phyloP scores from a whole-genome alignment of 371 early-diverging fungal species.

The Lichtheimia ornata region DNA sequence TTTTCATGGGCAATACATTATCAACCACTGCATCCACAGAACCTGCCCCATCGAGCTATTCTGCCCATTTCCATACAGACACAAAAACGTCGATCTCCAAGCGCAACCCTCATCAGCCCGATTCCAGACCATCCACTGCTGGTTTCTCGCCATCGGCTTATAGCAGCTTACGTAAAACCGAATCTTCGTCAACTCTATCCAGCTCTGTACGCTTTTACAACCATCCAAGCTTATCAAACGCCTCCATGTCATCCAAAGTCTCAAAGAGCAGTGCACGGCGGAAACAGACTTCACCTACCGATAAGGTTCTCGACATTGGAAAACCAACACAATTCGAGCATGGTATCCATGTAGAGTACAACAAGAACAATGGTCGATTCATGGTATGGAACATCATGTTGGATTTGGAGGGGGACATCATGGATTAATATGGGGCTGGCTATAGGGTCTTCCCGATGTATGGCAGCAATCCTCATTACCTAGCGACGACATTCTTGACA shows the following conservation, averaged over 20 bases:
- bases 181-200: conserved; percentile 43
- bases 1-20: conserved; percentile 20
- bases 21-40: conserved; percentile 11
- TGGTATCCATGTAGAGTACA: conserved; percentile 69
- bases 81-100: conserved; percentile 5
- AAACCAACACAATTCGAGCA: conserved; percentile 69
- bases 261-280: conserved; percentile 20
- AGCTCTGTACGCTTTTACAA: conserved; percentile 38
- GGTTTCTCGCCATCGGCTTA: conserved; percentile 24
- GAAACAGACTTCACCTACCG: conserved; percentile 20
- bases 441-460: conserved; percentile 66
- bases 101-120: conserved; percentile 16
- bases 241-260: conserved; percentile 42
- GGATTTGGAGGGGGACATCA: background rate
- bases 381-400: conserved; percentile 41
- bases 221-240: conserved; percentile 39
- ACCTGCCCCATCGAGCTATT: conserved; percentile 6
- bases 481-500: conserved; percentile 65
- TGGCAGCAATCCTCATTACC: conserved; percentile 62
- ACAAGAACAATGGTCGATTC: conserved; percentile 59
- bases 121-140: conserved; percentile 38
- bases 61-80: background rate
- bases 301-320: conserved; percentile 62
- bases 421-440: background rate
- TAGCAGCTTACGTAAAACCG: conserved; percentile 18